Percentiles rank a stretch among this genome's conserved stretches.
phyloP scores from a whole-genome alignment of 495 filamentous ascomycete genomes.

The Penicillium angulare region DNA sequence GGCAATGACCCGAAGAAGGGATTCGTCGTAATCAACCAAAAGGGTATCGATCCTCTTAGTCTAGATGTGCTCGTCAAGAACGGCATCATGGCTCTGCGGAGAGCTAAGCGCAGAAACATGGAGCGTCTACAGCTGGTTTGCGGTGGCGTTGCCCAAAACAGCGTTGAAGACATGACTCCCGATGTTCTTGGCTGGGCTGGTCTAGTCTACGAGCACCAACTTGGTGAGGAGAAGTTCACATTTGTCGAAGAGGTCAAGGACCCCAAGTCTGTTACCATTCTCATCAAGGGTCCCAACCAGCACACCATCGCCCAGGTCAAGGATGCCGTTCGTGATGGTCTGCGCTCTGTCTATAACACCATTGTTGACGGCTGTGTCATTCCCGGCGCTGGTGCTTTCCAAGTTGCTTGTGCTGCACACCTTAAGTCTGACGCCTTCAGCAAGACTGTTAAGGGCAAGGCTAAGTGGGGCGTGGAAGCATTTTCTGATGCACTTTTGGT shows the following conservation, averaged over 20 bases:
- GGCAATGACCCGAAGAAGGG: conserved; percentile 91
- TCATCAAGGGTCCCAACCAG: conserved; percentile 96
- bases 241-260: conserved; percentile 99
- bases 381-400: conserved; percentile 93
- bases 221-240: conserved; percentile 98
- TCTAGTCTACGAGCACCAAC: conserved; percentile 92
- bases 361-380: conserved; percentile 95
- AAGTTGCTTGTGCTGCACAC: conserved; percentile 89
- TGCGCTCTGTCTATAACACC: conserved; percentile 96
- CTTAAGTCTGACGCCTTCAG: conserved; percentile 77
- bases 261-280: conserved; percentile 94
- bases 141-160: conserved; percentile 89
- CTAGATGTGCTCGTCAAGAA: conserved; percentile 97
- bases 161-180: conserved; percentile 86
- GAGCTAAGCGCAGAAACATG: conserved; percentile 98
- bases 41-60: conserved; percentile 95
- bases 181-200: conserved; percentile 96
- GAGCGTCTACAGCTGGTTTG: conserved; percentile 93
- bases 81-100: conserved; percentile 87
- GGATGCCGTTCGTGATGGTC: conserved; percentile 94
- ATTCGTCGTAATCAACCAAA: conserved; percentile 98
- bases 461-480: conserved; percentile 89
- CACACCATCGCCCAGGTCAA: conserved; percentile 96
- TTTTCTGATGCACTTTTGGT: conserved; percentile 92
- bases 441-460: conserved; percentile 93